phyloP scores from a whole-genome alignment of 495 filamentous ascomycete genomes.

The Aspergillus conjunctus region DNA sequence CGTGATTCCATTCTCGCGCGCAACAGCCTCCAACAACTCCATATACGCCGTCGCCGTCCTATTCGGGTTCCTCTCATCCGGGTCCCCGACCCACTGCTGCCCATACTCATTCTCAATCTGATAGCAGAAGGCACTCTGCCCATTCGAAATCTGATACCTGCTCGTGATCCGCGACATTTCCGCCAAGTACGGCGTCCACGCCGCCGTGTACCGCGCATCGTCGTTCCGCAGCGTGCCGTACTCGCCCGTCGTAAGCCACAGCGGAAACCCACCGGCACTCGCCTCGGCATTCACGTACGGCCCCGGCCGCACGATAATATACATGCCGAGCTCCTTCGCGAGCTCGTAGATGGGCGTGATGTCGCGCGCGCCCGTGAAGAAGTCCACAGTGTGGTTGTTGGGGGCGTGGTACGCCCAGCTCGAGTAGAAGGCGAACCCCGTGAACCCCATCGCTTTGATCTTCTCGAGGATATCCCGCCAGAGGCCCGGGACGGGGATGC shows the following conservation, averaged over 20 bases:
- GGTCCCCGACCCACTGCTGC: constrained; percentile 53
- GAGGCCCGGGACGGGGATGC: constrained; percentile 58
- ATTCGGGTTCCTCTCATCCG: constrained; percentile 46
- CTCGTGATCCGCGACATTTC: constrained; percentile 52
- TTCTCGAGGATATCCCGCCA: constrained; percentile 65
- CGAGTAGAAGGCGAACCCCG: constrained; percentile 56
- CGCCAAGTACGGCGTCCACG: constrained; percentile 51
- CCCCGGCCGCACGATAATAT: constrained; percentile 42
- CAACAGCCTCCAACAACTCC: constrained; percentile 53
- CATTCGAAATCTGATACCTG: constrained; percentile 57
- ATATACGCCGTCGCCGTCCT: constrained; percentile 54
- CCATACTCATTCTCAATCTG: constrained; percentile 67
- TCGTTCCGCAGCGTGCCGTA: constrained; percentile 60
- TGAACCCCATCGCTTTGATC: constrained; percentile 63
- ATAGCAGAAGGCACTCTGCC: constrained; percentile 55
- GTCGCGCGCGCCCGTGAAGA: constrained; percentile 56
- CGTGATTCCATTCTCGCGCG: constrained; percentile 54
- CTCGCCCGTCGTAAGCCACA: constrained; percentile 64
- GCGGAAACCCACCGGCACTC: constrained; percentile 59
- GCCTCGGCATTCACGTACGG: constrained; percentile 55
- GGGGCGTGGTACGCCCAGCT: constrained; percentile 61
- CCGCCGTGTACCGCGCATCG: constrained; percentile 57
- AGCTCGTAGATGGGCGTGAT: constrained; percentile 55
- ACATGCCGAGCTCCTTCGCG: constrained; percentile 52
- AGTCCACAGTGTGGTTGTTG: constrained; percentile 55